Percentiles rank a stretch among this genome's conserved stretches.
These are phyloP conservation scores for Oryza nivara DNA, from an alignment of 176 grass and related monocot genomes.

Conservation along the genomic window DNA sequence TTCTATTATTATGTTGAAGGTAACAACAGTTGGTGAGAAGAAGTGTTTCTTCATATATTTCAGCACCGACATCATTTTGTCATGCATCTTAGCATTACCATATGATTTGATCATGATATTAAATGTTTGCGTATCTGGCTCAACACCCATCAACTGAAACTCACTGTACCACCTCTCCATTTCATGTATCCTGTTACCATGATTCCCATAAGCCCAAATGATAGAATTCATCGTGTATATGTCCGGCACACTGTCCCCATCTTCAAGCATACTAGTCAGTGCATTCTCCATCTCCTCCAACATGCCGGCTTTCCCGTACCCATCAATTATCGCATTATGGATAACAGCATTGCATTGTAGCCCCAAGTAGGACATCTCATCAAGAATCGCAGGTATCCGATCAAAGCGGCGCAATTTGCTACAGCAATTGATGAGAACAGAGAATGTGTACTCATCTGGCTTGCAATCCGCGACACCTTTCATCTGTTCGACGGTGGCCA, in stretches of 20 bases:
- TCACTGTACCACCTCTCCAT: slow-evolving; percentile 82
- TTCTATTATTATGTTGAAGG: slow-evolving; percentile 80
- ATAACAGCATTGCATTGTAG: slow-evolving; percentile 70
- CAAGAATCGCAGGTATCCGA: slow-evolving; percentile 51
- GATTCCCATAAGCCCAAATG: slow-evolving; percentile 73
- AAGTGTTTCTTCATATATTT: slow-evolving; percentile 75
- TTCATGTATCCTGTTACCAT: slow-evolving; percentile 52
- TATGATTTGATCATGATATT: slow-evolving; percentile 90
- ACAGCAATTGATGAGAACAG: slow-evolving; percentile 66
- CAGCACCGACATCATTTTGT: slow-evolving; percentile 68
- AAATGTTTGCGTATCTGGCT: slow-evolving; percentile 71
- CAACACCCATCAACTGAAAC: slow-evolving; percentile 84
- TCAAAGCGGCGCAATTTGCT: slow-evolving; percentile 62
- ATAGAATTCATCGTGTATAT: slow-evolving; percentile 93
- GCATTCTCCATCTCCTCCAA: slow-evolving; percentile 66
- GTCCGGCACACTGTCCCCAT: slow-evolving; percentile 63
- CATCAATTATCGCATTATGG: slow-evolving; percentile 80
- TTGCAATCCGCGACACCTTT: slow-evolving; percentile 62
- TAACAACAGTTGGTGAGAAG: slow-evolving; percentile 58
- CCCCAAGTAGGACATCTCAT: slow-evolving; percentile 79
- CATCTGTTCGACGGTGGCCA: slow-evolving; percentile 74
- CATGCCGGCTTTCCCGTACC: slow-evolving; percentile 74
- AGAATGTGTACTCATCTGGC: slow-evolving; percentile 75
- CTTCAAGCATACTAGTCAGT: slow-evolving; percentile 69
- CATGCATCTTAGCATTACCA: slow-evolving; percentile 58